Evolutionary conservation across 306 rosid species (phyloP), one percentile per base, ranked within the genome.

Genomic region (Corylus heterophylla): DNA sequence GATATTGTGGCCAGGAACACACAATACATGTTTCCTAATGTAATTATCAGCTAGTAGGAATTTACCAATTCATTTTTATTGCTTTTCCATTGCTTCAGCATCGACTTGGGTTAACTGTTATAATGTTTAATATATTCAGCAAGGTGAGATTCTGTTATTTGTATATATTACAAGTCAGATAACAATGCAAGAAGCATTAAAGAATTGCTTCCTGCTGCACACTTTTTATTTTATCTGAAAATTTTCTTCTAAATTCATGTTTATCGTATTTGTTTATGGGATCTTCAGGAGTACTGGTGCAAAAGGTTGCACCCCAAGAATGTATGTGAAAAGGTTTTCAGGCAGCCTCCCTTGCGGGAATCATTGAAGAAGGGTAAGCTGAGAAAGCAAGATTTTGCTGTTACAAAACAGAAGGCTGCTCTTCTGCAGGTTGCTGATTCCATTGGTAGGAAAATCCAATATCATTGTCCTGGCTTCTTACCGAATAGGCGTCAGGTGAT

Each of bases 231-330:
- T 42, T 72, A 14, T 37, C 51, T 12, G 42, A 58, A 20, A 62
- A 62, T 5, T 29, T 62, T 62, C 17, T 9, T 67, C 51, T 48
- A 8, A 68, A 37, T 39, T 64, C 55, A 50, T 48, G 69, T 69
- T 67, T 52, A 58, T 72, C 58, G 25, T 72, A 20, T 44, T 49
- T 68, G 12, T 82, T 77, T 75, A 74, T 73, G 58, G 71, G 77
- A 69, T 85, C 35, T 85, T 66, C 87, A 92, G 98, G 98, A 92
- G 82, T 92, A 92, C 81, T 95, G 98, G 98, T 95, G 97, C 85
- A 92, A 90, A 88, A 89, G 88, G 79, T 86, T 92, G 90, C 98
- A 92, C 80, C 98, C 98, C 47, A 95, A 92, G 85, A 85, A 91
- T 85, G 98, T 95, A 9, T 95, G 98, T 50, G 96, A 95, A 90